These are phyloP conservation scores for Pugionium dolabratum DNA, from an alignment of 345 rosid genomes.

Conservation along the genomic window DNA sequence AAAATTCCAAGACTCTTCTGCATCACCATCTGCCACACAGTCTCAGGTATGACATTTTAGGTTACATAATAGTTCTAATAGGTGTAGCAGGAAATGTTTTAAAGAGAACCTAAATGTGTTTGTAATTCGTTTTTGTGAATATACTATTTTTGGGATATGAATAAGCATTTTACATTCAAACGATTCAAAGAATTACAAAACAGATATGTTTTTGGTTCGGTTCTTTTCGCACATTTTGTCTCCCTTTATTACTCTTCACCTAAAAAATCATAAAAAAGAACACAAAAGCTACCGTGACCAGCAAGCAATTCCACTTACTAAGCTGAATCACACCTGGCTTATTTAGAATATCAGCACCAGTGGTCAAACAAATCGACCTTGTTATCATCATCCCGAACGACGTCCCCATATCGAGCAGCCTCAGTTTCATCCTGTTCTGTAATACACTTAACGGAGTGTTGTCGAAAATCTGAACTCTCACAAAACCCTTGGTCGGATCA, in stretches of 20 bases:
- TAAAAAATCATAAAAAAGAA: neutral
- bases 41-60: conserved; percentile 40
- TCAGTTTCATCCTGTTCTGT: neutral
- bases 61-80: conserved; percentile 25
- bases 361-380: neutral
- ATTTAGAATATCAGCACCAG: neutral
- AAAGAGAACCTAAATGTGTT: conserved; percentile 14
- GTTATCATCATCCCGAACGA: neutral
- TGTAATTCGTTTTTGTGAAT: conserved; percentile 38
- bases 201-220: no score
- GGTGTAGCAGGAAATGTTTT: conserved; percentile 16
- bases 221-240: no score
- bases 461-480: neutral
- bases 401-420: neutral
- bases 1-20: neutral
- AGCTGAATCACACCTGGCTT: neutral
- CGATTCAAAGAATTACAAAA: no score
- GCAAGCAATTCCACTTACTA: neutral
- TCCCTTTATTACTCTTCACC: no score
- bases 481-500: neutral
- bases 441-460: neutral
- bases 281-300: neutral
- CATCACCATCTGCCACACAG: conserved; percentile 15
- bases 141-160: neutral
- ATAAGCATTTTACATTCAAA: conserved; percentile 4